phyloP scores from a whole-genome alignment of 2,329 filamentous ascomycete genomes.

The Penicillium expansum region DNA sequence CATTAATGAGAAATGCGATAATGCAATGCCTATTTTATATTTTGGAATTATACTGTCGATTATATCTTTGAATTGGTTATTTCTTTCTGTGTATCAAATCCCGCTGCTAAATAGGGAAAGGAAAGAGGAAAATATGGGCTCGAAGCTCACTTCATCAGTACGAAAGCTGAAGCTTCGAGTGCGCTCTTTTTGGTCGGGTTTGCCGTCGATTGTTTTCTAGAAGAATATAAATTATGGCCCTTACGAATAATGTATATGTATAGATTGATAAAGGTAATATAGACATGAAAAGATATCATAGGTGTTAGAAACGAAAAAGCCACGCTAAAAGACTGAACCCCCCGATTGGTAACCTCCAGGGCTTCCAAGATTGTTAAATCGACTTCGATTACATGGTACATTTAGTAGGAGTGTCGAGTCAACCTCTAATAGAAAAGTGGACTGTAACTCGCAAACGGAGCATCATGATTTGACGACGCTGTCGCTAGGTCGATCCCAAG shows the following conservation, averaged over 20 bases:
- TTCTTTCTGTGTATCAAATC: neutral
- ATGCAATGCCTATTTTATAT: constrained; percentile 1
- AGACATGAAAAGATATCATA: neutral
- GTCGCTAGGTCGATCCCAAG: constrained; percentile 65
- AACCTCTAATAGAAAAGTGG: neutral
- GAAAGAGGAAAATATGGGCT: neutral
- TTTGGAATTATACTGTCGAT: neutral
- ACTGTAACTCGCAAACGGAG: neutral
- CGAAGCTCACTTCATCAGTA: neutral
- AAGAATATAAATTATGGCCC: neutral
- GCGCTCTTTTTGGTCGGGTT: neutral
- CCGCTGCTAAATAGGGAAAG: neutral
- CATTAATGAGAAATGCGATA: constrained; percentile 14
- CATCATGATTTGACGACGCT: constrained; percentile 29
- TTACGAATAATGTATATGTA: neutral
- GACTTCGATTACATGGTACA: neutral
- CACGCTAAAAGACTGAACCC: neutral
- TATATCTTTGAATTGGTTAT: neutral
- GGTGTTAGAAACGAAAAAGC: neutral
- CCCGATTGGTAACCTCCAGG: neutral
- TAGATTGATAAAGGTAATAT: neutral
- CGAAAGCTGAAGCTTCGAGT: neutral
- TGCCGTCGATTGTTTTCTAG: neutral
- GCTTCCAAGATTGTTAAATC: neutral
- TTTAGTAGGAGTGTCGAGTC: neutral